phyloP scores from a whole-genome alignment of 225 moss, liverwort and hornwort species.

The Anthoceros angustus region DNA sequence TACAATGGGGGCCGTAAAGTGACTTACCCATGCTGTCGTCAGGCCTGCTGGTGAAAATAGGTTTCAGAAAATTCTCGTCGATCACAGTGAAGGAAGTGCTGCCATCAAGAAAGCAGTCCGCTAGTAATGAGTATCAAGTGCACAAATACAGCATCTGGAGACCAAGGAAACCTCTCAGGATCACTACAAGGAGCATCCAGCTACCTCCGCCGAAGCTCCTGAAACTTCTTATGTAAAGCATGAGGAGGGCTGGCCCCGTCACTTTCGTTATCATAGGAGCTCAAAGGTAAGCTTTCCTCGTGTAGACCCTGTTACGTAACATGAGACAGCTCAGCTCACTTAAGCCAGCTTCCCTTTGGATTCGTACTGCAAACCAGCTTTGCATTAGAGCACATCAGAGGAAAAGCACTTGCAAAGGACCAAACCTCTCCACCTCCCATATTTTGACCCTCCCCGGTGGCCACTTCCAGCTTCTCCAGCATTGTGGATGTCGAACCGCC shows the following conservation, averaged over 20 bases:
- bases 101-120: conserved; percentile 15
- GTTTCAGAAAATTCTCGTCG: conserved; percentile 91
- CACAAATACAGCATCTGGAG: neutral
- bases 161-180: conserved; percentile 2
- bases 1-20: no score
- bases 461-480: conserved; percentile 85
- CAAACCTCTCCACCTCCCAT: conserved; percentile 24
- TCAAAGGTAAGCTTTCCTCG: conserved; percentile 61
- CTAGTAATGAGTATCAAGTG: neutral
- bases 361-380: neutral
- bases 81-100: conserved; percentile 66
- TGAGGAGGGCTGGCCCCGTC: conserved; percentile 36
- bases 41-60: conserved; percentile 49
- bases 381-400: conserved; percentile 8
- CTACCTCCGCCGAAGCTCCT: conserved; percentile 80
- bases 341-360: neutral
- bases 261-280: conserved; percentile 26
- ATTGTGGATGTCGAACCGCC: conserved; percentile 88
- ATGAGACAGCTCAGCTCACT: neutral
- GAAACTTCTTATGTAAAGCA: conserved; percentile 60
- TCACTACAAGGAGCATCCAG: neutral
- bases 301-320: conserved; percentile 28
- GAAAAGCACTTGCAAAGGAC: conserved; percentile 5
- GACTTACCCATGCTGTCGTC: neutral
- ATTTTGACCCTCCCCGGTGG: conserved; percentile 39